Conservation (phyloP, 2,329 filamentous ascomycete species). For the Westerdykella ornata region DNA sequence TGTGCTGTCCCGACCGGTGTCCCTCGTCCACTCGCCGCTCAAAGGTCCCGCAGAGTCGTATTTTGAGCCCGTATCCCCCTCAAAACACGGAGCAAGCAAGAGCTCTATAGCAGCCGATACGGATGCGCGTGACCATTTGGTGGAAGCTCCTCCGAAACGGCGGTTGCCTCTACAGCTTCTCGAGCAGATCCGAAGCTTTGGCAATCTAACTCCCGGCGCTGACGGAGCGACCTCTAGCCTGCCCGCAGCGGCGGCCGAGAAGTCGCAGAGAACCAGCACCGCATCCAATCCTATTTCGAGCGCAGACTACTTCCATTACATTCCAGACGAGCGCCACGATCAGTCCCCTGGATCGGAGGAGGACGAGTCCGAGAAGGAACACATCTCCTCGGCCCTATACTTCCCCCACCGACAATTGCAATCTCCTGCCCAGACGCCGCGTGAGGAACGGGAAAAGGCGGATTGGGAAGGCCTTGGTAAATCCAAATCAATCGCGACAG, state of each 20-base stretch:
- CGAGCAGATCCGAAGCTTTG: conserved; percentile 52
- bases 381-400: conserved; percentile 81
- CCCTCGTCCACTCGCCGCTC: conserved; percentile 23
- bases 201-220: conserved; percentile 45
- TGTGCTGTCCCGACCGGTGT: conserved; percentile 19
- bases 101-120: neutral
- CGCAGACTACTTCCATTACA: conserved; percentile 25
- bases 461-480: conserved; percentile 23
- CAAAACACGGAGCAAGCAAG: neutral
- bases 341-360: conserved; percentile 40
- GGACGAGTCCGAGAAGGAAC: conserved; percentile 69
- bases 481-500: conserved; percentile 18
- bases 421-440: conserved; percentile 32
- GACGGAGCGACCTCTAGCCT: conserved; percentile 44
- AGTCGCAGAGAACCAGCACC: conserved; percentile 19
- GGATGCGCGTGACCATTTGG: conserved; percentile 2
- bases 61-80: conserved; percentile 13
- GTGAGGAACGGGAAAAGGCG: conserved; percentile 19
- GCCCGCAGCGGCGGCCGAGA: conserved; percentile 31
- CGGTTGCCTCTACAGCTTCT: conserved; percentile 46
- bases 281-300: conserved; percentile 15
- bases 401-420: conserved; percentile 62
- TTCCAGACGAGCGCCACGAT: conserved; percentile 15
- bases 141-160: conserved; percentile 8
- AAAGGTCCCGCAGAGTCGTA: conserved; percentile 19